Evolutionary conservation across 2,329 filamentous ascomycete species (phyloP).

Genomic region (Trichoderma endophyticum): DNA sequence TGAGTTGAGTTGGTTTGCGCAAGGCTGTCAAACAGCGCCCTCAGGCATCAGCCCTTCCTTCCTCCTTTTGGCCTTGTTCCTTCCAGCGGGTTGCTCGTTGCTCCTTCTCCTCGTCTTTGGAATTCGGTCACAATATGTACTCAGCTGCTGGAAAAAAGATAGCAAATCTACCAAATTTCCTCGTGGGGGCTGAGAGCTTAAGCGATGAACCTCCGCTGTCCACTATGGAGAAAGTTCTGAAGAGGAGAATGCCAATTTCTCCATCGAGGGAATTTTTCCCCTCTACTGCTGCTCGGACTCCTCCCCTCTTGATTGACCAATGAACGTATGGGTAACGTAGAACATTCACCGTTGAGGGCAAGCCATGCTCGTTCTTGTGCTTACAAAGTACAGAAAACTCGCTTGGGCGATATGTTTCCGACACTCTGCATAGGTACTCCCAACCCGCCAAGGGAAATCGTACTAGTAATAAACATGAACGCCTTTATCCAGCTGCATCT

Average conservation of each 20-base stretch:
- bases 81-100: not conserved
- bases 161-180: not conserved
- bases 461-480: not conserved
- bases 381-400: constrained; percentile 8
- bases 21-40: constrained; percentile 5
- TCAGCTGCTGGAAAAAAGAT: not conserved
- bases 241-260: not conserved
- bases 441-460: not conserved
- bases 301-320: constrained; percentile 8
- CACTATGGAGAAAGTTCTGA: not conserved
- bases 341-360: not conserved
- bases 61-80: not conserved
- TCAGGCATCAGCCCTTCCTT: not conserved
- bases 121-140: not conserved
- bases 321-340: constrained; percentile 12
- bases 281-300: not conserved
- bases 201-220: not conserved
- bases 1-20: not conserved
- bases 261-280: constrained; percentile 5
- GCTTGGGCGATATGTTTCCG: not conserved
- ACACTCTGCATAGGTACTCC: not conserved
- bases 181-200: not conserved
- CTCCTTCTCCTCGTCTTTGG: not conserved
- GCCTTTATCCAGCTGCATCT: not conserved
- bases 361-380: constrained; percentile 5